Conservation (phyloP, 169 alveolate species). For the Babesia caballi region DNA sequence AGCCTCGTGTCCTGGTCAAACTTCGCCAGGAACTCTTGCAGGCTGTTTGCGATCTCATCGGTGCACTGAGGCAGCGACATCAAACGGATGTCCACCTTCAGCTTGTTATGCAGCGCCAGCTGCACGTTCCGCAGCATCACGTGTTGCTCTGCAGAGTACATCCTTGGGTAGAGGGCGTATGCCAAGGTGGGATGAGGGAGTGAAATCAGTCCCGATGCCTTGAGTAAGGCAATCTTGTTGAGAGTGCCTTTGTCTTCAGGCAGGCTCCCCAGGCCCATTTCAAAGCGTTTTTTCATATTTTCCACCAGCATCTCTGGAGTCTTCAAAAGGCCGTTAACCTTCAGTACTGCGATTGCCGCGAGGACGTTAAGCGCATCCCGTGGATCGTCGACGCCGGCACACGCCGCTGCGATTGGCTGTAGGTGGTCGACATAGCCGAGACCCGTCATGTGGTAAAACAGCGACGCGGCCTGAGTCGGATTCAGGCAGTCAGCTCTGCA, state of each 20-base stretch:
- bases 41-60: constrained; percentile 8
- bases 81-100: background rate
- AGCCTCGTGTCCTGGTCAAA: constrained; percentile 18
- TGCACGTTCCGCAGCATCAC: background rate
- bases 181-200: background rate
- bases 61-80: constrained; percentile 1
- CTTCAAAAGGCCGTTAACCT: constrained; percentile 13
- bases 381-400: background rate
- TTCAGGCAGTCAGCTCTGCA: constrained; percentile 44
- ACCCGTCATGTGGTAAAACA: constrained; percentile 5
- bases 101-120: background rate
- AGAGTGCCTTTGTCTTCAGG: background rate
- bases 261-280: background rate
- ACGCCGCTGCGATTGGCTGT: constrained; percentile 12
- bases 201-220: background rate
- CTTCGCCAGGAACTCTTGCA: constrained; percentile 25
- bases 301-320: background rate
- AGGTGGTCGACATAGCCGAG: constrained; percentile 41
- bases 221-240: constrained; percentile 3
- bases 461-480: constrained; percentile 28
- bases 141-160: background rate
- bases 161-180: constrained; percentile 7
- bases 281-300: background rate
- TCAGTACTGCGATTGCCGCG: constrained; percentile 24
- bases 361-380: constrained; percentile 27